These are phyloP conservation scores for Raphanus hybrid DNA, from an alignment of 441 rosid genomes.

Conservation along the genomic window DNA sequence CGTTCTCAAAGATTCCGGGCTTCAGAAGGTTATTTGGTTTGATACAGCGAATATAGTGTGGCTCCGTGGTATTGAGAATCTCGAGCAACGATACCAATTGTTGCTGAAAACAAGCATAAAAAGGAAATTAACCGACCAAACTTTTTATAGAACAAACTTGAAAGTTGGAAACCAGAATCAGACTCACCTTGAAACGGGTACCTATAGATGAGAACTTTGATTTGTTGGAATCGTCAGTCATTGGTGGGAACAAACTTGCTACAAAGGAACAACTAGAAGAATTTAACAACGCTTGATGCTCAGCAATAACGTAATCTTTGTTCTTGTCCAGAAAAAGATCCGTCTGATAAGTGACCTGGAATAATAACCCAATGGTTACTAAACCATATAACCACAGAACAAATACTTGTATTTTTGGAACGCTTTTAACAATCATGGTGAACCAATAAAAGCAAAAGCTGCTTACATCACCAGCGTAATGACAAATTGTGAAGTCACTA, in stretches of 20 bases:
- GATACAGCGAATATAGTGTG: constrained; percentile 98
- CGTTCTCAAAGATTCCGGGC: constrained; percentile 94
- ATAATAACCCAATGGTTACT: constrained; percentile 36
- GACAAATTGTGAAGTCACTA: constrained; percentile 15
- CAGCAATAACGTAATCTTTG: constrained; percentile 99
- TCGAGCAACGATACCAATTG: constrained; percentile 92
- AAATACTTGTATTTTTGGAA: constrained; percentile 21
- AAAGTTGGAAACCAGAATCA: constrained; percentile 31
- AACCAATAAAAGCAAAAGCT: constrained; percentile 31
- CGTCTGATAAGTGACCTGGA: constrained; percentile 98
- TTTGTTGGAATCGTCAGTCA: constrained; percentile 82
- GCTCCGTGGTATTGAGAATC: constrained; percentile 95
- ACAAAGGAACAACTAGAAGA: constrained; percentile 94
- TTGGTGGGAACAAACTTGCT: constrained; percentile 76
- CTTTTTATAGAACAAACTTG: constrained; percentile 16
- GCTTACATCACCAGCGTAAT: constrained; percentile 37
- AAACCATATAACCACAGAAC: constrained; percentile 20
- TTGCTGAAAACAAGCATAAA: constrained; percentile 65
- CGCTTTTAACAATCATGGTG: constrained; percentile 20
- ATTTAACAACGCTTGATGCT: constrained; percentile 90
- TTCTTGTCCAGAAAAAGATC: constrained; percentile 97
- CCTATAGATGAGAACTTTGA: constrained; percentile 98
- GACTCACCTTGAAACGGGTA: constrained; percentile 92
- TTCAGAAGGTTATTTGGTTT: constrained; percentile 99
- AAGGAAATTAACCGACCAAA: constrained; percentile 26